These are phyloP conservation scores for Fulvia fulva DNA, from an alignment of 2,329 filamentous ascomycete species.

Conservation along the genomic window DNA sequence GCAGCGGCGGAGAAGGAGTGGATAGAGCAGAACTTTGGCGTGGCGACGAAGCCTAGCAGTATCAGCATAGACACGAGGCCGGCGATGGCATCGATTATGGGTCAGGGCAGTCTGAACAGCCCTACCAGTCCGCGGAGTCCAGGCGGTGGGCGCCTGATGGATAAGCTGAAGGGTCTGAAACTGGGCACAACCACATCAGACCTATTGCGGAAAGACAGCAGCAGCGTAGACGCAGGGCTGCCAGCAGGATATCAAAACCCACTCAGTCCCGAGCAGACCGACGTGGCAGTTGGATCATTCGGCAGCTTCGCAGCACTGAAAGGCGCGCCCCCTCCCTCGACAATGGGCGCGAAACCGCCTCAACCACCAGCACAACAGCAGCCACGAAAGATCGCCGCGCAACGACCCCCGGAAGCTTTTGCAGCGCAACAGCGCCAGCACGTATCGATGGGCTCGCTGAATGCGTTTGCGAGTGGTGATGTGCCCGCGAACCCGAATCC, in stretches of 20 bases:
- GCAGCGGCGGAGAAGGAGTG: slow-evolving; percentile 76
- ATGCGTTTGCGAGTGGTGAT: slow-evolving; percentile 39
- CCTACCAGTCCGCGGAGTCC: slow-evolving; percentile 60
- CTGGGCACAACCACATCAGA: slow-evolving; percentile 62
- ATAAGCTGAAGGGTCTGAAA: slow-evolving; percentile 76
- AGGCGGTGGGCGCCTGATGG: slow-evolving; percentile 65
- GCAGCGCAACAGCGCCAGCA: slow-evolving; percentile 38
- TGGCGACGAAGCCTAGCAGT: slow-evolving; percentile 44
- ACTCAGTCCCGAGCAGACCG: slow-evolving; percentile 59
- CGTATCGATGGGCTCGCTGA: slow-evolving; percentile 40
- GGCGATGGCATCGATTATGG: slow-evolving; percentile 29
- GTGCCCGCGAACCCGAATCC: slow-evolving; percentile 22
- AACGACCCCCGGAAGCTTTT: slow-evolving; percentile 33
- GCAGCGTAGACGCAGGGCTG: slow-evolving; percentile 7
- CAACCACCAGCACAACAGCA: slow-evolving; percentile 29
- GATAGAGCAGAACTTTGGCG: slow-evolving; percentile 78
- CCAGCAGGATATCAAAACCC: slow-evolving; percentile 41
- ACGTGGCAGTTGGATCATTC: slow-evolving; percentile 61
- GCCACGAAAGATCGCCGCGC: slow-evolving; percentile 23
- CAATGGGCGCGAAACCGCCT: slow-evolving; percentile 42
- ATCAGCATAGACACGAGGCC: slow-evolving; percentile 34
- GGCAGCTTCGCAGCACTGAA: slow-evolving; percentile 57
- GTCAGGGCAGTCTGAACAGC: slow-evolving; percentile 37
- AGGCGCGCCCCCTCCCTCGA: slow-evolving; percentile 33
- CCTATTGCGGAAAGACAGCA: slow-evolving; percentile 15